Conservation (phyloP, 129 eudicot species). For the Helianthus tuberosus region DNA sequence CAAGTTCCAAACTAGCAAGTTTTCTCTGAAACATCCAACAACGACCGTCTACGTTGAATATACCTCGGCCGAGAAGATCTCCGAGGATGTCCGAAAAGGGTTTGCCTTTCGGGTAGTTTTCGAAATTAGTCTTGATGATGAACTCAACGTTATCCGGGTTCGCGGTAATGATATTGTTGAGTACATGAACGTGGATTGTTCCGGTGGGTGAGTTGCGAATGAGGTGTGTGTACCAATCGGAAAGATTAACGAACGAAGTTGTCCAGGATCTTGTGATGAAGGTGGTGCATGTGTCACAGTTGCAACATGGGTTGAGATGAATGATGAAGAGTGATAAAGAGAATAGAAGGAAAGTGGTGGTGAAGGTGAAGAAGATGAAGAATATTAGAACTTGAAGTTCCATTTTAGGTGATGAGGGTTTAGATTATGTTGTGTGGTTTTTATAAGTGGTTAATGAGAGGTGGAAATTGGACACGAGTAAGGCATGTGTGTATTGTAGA, state of each 20-base stretch:
- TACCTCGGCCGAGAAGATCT: constrained; percentile 71
- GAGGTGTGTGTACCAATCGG: constrained; percentile 80
- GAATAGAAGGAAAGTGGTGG: constrained; percentile 29
- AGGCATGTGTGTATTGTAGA: too few species aligned
- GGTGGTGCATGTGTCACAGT: constrained; percentile 53
- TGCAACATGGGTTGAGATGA: constrained; percentile 38
- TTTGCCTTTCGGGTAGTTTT: constrained; percentile 78
- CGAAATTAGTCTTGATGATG: constrained; percentile 62
- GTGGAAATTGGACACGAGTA: not conserved
- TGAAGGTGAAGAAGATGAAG: constrained; percentile 39
- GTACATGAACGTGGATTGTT: constrained; percentile 65
- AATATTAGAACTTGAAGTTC: constrained; percentile 32
- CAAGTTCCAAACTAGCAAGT: constrained; percentile 67
- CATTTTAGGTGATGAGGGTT: constrained; percentile 18
- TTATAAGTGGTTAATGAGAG: constrained; percentile 10
- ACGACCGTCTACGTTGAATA: constrained; percentile 72
- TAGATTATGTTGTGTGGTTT: not conserved
- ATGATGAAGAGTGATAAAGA: constrained; percentile 29
- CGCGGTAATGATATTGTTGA: constrained; percentile 61
- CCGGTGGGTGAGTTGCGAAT: constrained; percentile 53
- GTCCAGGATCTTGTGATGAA: constrained; percentile 51
- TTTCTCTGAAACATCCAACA: constrained; percentile 72
- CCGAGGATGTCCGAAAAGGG: constrained; percentile 59
- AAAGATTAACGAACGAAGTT: constrained; percentile 40
- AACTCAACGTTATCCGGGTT: constrained; percentile 74